These are phyloP conservation scores for Achlya hypogyna DNA, from an alignment of 352 stramenopile species.

Conservation along the genomic window DNA sequence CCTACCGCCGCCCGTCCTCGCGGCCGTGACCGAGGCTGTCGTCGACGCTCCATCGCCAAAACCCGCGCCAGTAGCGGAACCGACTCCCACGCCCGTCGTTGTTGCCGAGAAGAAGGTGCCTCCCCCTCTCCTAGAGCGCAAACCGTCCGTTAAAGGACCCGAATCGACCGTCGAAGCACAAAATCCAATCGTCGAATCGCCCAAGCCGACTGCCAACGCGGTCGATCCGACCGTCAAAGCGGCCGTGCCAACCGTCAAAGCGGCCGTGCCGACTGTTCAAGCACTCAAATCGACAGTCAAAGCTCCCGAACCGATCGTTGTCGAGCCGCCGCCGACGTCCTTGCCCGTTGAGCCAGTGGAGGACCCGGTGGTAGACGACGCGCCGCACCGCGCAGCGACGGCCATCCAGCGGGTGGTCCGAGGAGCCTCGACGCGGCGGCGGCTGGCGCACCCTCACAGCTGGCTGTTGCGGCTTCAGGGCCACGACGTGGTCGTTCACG, in stretches of 20 bases:
- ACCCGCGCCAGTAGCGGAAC: neutral
- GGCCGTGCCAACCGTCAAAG: neutral
- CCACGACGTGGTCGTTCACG: constrained; percentile 28
- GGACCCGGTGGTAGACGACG: neutral
- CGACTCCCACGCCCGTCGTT: neutral
- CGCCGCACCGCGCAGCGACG: constrained; percentile 33
- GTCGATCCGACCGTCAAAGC: neutral
- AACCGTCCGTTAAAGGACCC: no score
- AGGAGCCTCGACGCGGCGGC: constrained; percentile 33
- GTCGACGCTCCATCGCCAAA: neutral
- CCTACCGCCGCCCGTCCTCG: constrained; percentile 1
- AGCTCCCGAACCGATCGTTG: no score
- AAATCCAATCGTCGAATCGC: neutral
- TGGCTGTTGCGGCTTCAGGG: constrained; percentile 38
- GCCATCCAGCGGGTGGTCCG: constrained; percentile 42
- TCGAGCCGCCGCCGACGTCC: no score
- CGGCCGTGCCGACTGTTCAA: neutral
- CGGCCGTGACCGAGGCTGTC: neutral
- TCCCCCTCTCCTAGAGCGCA: no score
- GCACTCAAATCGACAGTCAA: no score
- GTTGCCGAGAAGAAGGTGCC: neutral
- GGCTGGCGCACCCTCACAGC: constrained; percentile 35
- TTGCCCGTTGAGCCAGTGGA: no score
- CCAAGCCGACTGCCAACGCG: neutral
- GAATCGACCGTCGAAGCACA: no score